Percentiles rank a stretch among this genome's conserved stretches.
These are phyloP conservation scores for Scheffersomyces segobiensis DNA, from an alignment of 1,139 yeast species.

Conservation along the genomic window DNA sequence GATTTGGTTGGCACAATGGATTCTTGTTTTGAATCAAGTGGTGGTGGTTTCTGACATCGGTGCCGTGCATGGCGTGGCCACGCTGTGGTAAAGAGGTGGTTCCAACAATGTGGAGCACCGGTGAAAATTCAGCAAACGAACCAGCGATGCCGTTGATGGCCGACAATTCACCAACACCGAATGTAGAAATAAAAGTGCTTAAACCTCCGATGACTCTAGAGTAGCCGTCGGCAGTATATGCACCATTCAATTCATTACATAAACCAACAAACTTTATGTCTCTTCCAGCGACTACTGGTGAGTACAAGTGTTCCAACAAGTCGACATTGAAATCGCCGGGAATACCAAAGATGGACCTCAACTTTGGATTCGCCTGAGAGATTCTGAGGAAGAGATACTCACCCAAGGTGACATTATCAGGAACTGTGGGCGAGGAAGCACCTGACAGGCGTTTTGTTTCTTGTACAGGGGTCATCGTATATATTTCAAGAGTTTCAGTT, in stretches of 20 bases:
- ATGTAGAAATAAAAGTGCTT: slow-evolving; percentile 58
- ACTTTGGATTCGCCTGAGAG: slow-evolving; percentile 36
- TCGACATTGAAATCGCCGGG: slow-evolving; percentile 46
- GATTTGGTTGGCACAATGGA: slow-evolving; percentile 53
- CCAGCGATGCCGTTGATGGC: slow-evolving; percentile 86
- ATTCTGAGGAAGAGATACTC: slow-evolving; percentile 40
- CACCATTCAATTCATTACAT: slow-evolving; percentile 45
- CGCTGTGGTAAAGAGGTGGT: slow-evolving; percentile 44
- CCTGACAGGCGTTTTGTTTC: neutral
- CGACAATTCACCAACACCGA: slow-evolving; percentile 85
- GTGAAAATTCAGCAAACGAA: slow-evolving; percentile 76
- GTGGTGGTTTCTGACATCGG: slow-evolving; percentile 46
- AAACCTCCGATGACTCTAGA: slow-evolving; percentile 50
- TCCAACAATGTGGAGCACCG: slow-evolving; percentile 83
- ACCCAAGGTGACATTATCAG: slow-evolving; percentile 30
- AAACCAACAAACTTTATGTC: slow-evolving; percentile 29
- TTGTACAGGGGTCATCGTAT: neutral
- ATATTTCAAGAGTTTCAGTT: neutral
- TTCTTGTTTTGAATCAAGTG: slow-evolving; percentile 65
- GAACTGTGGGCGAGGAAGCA: neutral
- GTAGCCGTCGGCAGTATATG: slow-evolving; percentile 81
- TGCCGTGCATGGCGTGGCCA: slow-evolving; percentile 22
- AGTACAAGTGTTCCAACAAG: slow-evolving; percentile 36
- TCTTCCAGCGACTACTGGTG: slow-evolving; percentile 22
- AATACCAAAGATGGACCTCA: slow-evolving; percentile 38